Evolutionary conservation across 1,139 yeast species (phyloP).

Genomic region (Trichomonascaceae sp.): DNA sequence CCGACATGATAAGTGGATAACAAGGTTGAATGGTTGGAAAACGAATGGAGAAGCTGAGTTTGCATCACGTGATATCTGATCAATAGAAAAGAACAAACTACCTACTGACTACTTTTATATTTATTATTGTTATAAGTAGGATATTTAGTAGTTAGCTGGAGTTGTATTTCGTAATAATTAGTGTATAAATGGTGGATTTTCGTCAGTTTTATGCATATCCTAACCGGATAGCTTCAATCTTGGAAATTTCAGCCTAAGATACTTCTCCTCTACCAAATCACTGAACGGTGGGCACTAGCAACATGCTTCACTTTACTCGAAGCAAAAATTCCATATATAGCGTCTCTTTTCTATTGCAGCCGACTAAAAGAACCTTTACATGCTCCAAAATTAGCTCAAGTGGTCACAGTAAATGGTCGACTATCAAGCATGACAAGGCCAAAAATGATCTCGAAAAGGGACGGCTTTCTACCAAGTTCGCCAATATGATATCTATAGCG

Average conservation of each 20-base stretch:
- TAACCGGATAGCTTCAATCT: too few relatives aligned
- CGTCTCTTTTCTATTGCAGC: neutral
- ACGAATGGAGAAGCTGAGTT: neutral
- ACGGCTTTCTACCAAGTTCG: slow-evolving; percentile 62
- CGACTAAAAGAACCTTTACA: neutral
- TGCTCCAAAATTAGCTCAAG: slow-evolving; percentile 3
- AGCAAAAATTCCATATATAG: neutral
- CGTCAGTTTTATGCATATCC: too few relatives aligned
- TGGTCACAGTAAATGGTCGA: slow-evolving; percentile 97
- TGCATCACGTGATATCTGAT: neutral
- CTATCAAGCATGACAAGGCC: slow-evolving; percentile 89
- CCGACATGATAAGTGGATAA: slow-evolving; percentile 10
- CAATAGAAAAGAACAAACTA: neutral
- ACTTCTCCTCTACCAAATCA: neutral
- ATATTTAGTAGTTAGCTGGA: too few relatives aligned
- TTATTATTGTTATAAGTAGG: too few relatives aligned
- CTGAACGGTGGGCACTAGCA: neutral
- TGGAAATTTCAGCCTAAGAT: neutral
- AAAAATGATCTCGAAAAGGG: slow-evolving; percentile 80
- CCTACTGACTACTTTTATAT: too few relatives aligned
- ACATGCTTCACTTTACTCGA: neutral
- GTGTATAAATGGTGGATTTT: too few relatives aligned
- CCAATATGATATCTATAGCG: slow-evolving; percentile 67
- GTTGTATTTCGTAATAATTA: neutral
- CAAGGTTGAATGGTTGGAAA: neutral